A percentile compares a stretch with the other conserved stretches of the same genome.
Conservation (phyloP, 2,329 filamentous ascomycete genomes). For the Chaetomium strumarium region DNA sequence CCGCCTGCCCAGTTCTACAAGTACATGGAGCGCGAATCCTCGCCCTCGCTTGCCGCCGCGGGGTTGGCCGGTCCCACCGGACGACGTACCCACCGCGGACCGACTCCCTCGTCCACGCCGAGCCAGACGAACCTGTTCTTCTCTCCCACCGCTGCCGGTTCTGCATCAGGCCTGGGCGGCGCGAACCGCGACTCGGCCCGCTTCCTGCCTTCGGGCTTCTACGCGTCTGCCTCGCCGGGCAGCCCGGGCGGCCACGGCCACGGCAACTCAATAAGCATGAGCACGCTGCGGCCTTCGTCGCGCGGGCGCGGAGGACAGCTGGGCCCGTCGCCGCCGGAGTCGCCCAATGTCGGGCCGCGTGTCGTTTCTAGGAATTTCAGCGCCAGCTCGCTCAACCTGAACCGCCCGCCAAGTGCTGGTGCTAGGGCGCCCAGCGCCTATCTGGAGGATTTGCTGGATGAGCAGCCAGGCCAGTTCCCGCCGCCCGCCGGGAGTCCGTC, state of each 20-base stretch:
- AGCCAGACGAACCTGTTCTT: conserved; percentile 80
- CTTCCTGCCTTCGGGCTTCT: conserved; percentile 90
- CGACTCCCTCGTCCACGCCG: conserved; percentile 49
- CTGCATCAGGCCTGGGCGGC: conserved; percentile 53
- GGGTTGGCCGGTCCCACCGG: conserved; percentile 44
- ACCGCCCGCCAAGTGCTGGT: conserved; percentile 49
- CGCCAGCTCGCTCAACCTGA: conserved; percentile 62
- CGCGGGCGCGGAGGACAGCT: conserved; percentile 43
- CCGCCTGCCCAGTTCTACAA: conserved; percentile 58
- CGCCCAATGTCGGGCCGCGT: conserved; percentile 50
- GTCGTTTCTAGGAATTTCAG: conserved; percentile 41
- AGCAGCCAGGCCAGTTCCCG: conserved; percentile 53
- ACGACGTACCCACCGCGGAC: conserved; percentile 47
- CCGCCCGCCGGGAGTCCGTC: conserved; percentile 25
- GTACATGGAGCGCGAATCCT: conserved; percentile 54
- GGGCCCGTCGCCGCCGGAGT: conserved; percentile 56
- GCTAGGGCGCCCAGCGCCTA: conserved; percentile 81
- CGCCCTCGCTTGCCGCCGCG: conserved; percentile 44
- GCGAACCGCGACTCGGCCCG: conserved; percentile 59
- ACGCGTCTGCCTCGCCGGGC: conserved; percentile 58
- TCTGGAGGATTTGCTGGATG: conserved; percentile 82
- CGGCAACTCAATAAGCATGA: conserved; percentile 52
- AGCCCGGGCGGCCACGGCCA: conserved; percentile 27
- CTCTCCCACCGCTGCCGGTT: conserved; percentile 75
- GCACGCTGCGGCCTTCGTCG: conserved; percentile 56